phyloP scores from a whole-genome alignment of 2,329 filamentous ascomycete genomes.

The Aphanoascus verrucosus region DNA sequence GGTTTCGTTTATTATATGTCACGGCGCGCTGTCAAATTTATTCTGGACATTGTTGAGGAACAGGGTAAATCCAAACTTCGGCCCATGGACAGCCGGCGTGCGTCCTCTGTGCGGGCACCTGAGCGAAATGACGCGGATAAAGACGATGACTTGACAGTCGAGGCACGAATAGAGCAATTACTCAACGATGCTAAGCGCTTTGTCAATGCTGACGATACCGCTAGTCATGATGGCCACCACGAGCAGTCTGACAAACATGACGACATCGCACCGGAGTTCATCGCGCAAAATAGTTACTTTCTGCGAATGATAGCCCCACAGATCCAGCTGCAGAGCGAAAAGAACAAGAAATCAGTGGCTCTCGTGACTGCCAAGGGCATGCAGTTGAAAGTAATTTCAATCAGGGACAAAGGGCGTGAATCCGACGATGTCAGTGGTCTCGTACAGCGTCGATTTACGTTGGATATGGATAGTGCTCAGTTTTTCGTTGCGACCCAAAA shows the following conservation, averaged over 20 bases:
- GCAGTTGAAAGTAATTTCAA: conserved; percentile 93
- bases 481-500: conserved; percentile 96
- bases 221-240: conserved; percentile 22
- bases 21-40: conserved; percentile 90
- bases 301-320: conserved; percentile 91
- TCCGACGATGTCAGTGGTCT: conserved; percentile 89
- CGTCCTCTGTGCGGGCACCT: conserved; percentile 21
- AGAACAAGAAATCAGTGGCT: conserved; percentile 93
- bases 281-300: conserved; percentile 86
- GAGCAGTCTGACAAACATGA: conserved; percentile 47
- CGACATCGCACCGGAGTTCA: conserved; percentile 78
- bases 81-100: conserved; percentile 17
- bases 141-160: conserved; percentile 56
- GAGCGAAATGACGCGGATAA: conserved; percentile 33
- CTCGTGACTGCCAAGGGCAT: conserved; percentile 95
- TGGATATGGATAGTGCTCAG: conserved; percentile 95
- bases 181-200: conserved; percentile 75
- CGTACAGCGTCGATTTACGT: conserved; percentile 84
- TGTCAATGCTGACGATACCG: conserved; percentile 57
- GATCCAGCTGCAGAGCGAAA: conserved; percentile 96
- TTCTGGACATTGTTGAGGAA: conserved; percentile 92
- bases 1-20: conserved; percentile 98
- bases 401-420: conserved; percentile 92
- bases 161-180: conserved; percentile 77
- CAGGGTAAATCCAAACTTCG: conserved; percentile 61